Conservation (phyloP, 495 filamentous ascomycete species). For the Aspergillus cavernicola region DNA sequence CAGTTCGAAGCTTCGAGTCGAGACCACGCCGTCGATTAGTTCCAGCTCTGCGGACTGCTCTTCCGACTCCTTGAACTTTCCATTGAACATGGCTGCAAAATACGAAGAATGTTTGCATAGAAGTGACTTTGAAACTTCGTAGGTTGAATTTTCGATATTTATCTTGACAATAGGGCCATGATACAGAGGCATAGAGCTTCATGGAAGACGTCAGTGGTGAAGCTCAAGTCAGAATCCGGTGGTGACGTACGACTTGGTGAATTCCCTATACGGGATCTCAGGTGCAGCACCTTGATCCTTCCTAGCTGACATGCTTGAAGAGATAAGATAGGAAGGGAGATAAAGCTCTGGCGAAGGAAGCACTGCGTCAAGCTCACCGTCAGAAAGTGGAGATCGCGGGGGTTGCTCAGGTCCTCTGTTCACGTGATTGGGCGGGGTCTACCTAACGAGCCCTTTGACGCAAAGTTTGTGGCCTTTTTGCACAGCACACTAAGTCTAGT, state of each 20-base stretch:
- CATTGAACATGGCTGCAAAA: conserved; percentile 29
- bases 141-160: not conserved
- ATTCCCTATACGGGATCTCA: not conserved
- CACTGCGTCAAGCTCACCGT: too few species aligned
- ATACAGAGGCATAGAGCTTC: not conserved
- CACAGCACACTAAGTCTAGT: too few species aligned
- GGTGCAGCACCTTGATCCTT: not conserved
- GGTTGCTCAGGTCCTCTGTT: too few species aligned
- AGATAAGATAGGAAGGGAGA: too few species aligned
- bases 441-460: too few species aligned
- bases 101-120: conserved; percentile 26
- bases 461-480: too few species aligned
- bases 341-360: too few species aligned
- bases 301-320: too few species aligned
- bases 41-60: conserved; percentile 22
- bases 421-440: too few species aligned
- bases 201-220: not conserved
- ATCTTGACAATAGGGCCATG: conserved; percentile 6
- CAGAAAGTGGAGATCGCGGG: too few species aligned
- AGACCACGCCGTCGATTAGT: conserved; percentile 25
- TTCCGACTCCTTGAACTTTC: conserved; percentile 24
- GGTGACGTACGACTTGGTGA: not conserved
- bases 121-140: conserved; percentile 14
- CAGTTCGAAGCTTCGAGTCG: conserved; percentile 17
- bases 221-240: too few species aligned